Evolutionary conservation across 495 filamentous ascomycete genomes (phyloP).

Genomic region (Talaromyces nanjingensis): DNA sequence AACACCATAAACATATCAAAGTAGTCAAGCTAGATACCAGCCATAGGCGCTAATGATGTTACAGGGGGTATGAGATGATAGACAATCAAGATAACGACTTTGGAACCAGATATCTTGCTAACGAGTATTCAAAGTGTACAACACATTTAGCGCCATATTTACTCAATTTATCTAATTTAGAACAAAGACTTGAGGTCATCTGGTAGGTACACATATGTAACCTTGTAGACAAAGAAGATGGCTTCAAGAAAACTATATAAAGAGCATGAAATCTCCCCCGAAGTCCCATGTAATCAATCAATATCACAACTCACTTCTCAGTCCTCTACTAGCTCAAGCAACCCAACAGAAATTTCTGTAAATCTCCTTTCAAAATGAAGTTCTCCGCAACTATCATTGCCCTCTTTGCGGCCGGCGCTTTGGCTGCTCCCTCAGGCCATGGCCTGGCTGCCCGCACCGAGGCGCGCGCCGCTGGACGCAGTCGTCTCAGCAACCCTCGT

Average conservation of each 20-base stretch:
- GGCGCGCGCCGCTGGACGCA: conserved; percentile 8
- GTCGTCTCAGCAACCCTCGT: conserved; percentile 17
- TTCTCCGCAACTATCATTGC: conserved; percentile 16
- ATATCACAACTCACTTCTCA: not conserved
- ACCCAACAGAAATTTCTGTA: not conserved
- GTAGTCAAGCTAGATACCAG: not conserved
- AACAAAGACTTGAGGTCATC: not conserved
- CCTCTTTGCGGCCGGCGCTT: conserved; percentile 17
- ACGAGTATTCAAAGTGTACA: not conserved
- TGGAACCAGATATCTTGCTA: not conserved
- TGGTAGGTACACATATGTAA: not conserved
- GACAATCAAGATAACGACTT: not conserved
- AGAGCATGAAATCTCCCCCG: not conserved
- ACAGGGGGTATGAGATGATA: not conserved
- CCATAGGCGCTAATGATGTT: not conserved
- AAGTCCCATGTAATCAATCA: not conserved
- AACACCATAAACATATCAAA: not conserved
- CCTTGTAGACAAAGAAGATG: not conserved
- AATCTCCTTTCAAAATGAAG: conserved; percentile 23
- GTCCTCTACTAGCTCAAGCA: not conserved
- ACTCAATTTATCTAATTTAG: not conserved
- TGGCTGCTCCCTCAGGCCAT: conserved; percentile 25
- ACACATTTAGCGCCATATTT: not conserved
- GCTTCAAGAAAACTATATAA: not conserved
- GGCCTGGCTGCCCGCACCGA: conserved; percentile 11